Evolutionary conservation across 2,329 filamentous ascomycete genomes (phyloP).

Genomic region (Coniochaeta prunicola): DNA sequence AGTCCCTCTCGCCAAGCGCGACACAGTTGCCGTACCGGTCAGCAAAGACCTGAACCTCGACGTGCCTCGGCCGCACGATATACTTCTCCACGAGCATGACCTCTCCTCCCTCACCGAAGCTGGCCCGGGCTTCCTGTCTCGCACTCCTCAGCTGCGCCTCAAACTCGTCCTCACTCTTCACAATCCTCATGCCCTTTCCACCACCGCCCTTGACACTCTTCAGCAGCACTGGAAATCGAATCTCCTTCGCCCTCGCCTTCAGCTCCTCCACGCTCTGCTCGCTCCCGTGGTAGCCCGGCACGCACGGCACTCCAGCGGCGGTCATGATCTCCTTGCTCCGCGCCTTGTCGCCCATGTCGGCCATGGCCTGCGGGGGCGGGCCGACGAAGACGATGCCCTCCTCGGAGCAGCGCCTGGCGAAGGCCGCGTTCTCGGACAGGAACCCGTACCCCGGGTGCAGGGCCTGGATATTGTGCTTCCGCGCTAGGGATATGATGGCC

Average conservation of each 20-base stretch:
- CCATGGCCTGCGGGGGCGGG: slow-evolving; percentile 72
- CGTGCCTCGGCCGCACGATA: slow-evolving; percentile 71
- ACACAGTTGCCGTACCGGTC: slow-evolving; percentile 73
- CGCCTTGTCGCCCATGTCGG: slow-evolving; percentile 91
- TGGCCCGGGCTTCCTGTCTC: slow-evolving; percentile 65
- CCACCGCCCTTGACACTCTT: slow-evolving; percentile 79
- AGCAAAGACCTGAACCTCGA: slow-evolving; percentile 87
- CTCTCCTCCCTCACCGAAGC: slow-evolving; percentile 73
- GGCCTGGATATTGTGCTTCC: slow-evolving; percentile 77
- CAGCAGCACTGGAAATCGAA: slow-evolving; percentile 63
- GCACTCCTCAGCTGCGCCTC: slow-evolving; percentile 63
- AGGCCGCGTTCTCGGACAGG: slow-evolving; percentile 85
- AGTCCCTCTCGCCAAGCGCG: slow-evolving; percentile 82
- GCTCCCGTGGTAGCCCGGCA: slow-evolving; percentile 87
- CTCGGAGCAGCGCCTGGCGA: slow-evolving; percentile 80
- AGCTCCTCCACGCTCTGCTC: slow-evolving; percentile 64
- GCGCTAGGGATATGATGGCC: slow-evolving; percentile 82
- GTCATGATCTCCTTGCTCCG: slow-evolving; percentile 96
- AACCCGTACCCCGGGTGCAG: slow-evolving; percentile 97
- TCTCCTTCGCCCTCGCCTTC: slow-evolving; percentile 62
- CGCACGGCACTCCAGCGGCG: slow-evolving; percentile 87
- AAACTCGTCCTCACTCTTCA: slow-evolving; percentile 62
- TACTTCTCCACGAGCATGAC: slow-evolving; percentile 83
- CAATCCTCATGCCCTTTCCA: slow-evolving; percentile 79
- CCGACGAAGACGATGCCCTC: slow-evolving; percentile 93